A percentile compares a stretch with the other conserved stretches of the same genome.
phyloP scores from a whole-genome alignment of 805 yeast genomes.

The Vanderwaltozyma yarrowii region DNA sequence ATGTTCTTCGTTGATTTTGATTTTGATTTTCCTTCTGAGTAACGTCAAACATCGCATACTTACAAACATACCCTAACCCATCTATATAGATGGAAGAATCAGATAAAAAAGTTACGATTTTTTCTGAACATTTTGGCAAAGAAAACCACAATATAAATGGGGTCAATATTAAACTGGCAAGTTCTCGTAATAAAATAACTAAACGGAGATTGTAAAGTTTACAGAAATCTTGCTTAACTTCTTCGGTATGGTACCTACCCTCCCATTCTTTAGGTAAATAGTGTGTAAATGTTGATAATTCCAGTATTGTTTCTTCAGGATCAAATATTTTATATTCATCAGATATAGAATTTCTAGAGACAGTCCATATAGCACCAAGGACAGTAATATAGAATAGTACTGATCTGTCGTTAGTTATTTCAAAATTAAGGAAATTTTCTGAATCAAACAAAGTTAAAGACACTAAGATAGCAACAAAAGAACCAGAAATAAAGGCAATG shows the following conservation, averaged over 20 bases:
- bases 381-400: slow-evolving; percentile 81
- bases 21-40: slow-evolving; percentile 36
- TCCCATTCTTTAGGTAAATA: slow-evolving; percentile 85
- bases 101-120: slow-evolving; percentile 81
- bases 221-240: slow-evolving; percentile 76
- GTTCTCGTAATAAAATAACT: slow-evolving; percentile 60
- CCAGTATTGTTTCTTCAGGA: slow-evolving; percentile 77
- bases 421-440: slow-evolving; percentile 83
- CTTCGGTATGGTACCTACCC: slow-evolving; percentile 71
- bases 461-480: slow-evolving; percentile 82
- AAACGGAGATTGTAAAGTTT: slow-evolving; percentile 65
- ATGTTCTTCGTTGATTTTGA: slow-evolving; percentile 7
- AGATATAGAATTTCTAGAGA: slow-evolving; percentile 61
- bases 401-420: slow-evolving; percentile 69
- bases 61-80: slow-evolving; percentile 90
- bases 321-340: slow-evolving; percentile 69
- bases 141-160: slow-evolving; percentile 88
- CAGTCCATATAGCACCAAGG: slow-evolving; percentile 81
- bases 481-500: slow-evolving; percentile 69
- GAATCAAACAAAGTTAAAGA: slow-evolving; percentile 72
- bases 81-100: slow-evolving; percentile 86
- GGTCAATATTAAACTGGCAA: slow-evolving; percentile 69
- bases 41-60: slow-evolving; percentile 85
- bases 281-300: slow-evolving; percentile 81
- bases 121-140: slow-evolving; percentile 60